Conservation (phyloP, 2,329 filamentous ascomycete species). For the Calonectria multiphialidica region DNA sequence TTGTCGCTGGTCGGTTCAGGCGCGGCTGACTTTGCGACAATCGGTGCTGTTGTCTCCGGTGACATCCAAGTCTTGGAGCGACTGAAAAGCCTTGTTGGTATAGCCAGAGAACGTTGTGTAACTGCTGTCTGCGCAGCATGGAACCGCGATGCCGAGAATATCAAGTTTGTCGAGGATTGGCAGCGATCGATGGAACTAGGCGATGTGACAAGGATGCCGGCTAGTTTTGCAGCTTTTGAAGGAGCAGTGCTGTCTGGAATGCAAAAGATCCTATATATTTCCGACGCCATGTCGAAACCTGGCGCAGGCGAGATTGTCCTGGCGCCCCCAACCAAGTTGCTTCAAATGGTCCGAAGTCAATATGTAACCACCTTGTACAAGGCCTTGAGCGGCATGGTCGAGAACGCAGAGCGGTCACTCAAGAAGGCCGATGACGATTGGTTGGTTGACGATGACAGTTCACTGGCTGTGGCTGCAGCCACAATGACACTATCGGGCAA, state of each 20-base stretch:
- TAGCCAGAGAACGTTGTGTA: slow-evolving; percentile 86
- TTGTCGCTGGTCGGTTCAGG: slow-evolving; percentile 87
- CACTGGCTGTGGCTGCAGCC: slow-evolving; percentile 48
- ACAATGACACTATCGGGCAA: slow-evolving; percentile 54
- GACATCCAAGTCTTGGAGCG: slow-evolving; percentile 74
- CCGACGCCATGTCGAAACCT: slow-evolving; percentile 83
- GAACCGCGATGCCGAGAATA: slow-evolving; percentile 93
- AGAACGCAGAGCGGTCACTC: slow-evolving; percentile 86
- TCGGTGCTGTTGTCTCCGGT: slow-evolving; percentile 73
- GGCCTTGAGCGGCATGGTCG: slow-evolving; percentile 93
- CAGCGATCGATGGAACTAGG: slow-evolving; percentile 83
- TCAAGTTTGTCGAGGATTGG: slow-evolving; percentile 96
- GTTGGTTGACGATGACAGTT: slow-evolving; percentile 62
- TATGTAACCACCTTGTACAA: slow-evolving; percentile 97
- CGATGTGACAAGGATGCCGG: slow-evolving; percentile 92
- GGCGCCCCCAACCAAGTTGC: slow-evolving; percentile 85
- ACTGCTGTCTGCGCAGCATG: slow-evolving; percentile 89
- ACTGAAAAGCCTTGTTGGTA: slow-evolving; percentile 80
- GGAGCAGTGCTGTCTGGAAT: slow-evolving; percentile 84
- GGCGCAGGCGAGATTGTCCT: slow-evolving; percentile 83
- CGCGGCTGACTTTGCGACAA: slow-evolving; percentile 84
- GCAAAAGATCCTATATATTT: slow-evolving; percentile 96
- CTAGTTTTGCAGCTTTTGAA: slow-evolving; percentile 87
- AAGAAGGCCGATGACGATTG: slow-evolving; percentile 74
- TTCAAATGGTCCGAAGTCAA: slow-evolving; percentile 91